Base-by-base conservation (phyloP, 106 monocot genomes). In the Platanthera guangdongensis region DNA sequence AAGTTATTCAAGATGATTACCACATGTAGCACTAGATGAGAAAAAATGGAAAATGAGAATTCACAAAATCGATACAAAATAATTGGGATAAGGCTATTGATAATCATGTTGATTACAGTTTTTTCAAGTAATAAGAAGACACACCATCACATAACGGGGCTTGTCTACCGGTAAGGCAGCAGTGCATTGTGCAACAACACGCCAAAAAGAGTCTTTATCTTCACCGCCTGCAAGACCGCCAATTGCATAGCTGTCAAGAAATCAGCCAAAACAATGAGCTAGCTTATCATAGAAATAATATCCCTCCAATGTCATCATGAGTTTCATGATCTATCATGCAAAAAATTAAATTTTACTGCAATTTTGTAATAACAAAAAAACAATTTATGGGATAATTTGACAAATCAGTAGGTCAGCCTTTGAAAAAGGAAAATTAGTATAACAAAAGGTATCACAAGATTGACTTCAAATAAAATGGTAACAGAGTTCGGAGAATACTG, bases 221-320 rank as follows among this genome's bases (percentile, higher is more conserved):
- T 97, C 97, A 76, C 97, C 97, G 12, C 97, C 97, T 65, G 94
- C 75, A 93, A 97, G 97, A 79, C 97, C 97, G 83, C 97, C 97
- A 84, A 97, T 97, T 54, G 97, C 97, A 85, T 97, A 97, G 73
- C 97, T 97, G 82, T 72, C 70, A 80, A 74, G 57, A 84, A 76
- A 69, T 53, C 72, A 84, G 74, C 51, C 32, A 47, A 62, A 69
- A 21, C 57, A 12, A 75, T 79, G 50, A 83, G 74, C 57, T 72
- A 7, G 21, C 65, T 48, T 7, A 71, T 71, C 75, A 73, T 51
- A 8, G 62, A 59, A 74, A 65, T 22, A 49, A 14, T 48, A 57
- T 69, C 39, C 50, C 72, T 51, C 70, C 46, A 47, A 7, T 48
- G 16, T 47, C 47, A 2, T 47, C 9, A 69, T 48, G 67, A 60